A percentile compares a stretch with the other conserved stretches of the same genome.
Evolutionary conservation across 2,329 filamentous ascomycete genomes (phyloP).

Genomic region (Didymella arachidicola): DNA sequence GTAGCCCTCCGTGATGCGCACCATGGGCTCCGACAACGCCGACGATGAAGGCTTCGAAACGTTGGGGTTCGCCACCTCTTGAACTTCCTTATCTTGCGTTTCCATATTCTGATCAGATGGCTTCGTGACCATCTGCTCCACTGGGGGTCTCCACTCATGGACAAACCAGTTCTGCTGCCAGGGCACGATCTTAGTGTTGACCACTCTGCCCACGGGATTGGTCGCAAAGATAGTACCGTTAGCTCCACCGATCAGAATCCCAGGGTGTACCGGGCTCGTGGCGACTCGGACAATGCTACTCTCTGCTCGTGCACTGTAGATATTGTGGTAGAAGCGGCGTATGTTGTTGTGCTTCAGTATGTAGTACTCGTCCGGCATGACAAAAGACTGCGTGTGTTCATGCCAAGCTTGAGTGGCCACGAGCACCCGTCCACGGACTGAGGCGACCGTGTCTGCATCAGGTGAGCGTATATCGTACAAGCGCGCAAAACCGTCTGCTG

Average conservation of each 20-base stretch:
- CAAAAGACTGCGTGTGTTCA: conserved; percentile 62
- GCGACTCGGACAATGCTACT: conserved; percentile 54
- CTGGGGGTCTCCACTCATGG: conserved; percentile 61
- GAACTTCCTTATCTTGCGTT: conserved; percentile 2
- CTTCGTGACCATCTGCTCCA: conserved; percentile 23
- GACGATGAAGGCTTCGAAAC: conserved; percentile 18
- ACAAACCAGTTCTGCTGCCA: conserved; percentile 66
- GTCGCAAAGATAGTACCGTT: conserved; percentile 60
- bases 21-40: conserved; percentile 35
- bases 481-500: conserved; percentile 63
- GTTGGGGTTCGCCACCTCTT: not conserved
- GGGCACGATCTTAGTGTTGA: conserved; percentile 59
- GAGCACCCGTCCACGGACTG: conserved; percentile 60
- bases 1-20: conserved; percentile 55
- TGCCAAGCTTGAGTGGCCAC: conserved; percentile 61
- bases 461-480: conserved; percentile 63
- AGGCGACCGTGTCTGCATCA: conserved; percentile 53
- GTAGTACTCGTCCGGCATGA: conserved; percentile 64
- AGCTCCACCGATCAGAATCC: conserved; percentile 60
- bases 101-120: not conserved
- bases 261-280: conserved; percentile 63
- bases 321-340: conserved; percentile 61
- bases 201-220: conserved; percentile 61
- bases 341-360: conserved; percentile 58
- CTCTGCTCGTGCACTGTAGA: conserved; percentile 49